Conservation (phyloP, 768 basidiomycete genomes). For the Mycena olivaceomarginata region DNA sequence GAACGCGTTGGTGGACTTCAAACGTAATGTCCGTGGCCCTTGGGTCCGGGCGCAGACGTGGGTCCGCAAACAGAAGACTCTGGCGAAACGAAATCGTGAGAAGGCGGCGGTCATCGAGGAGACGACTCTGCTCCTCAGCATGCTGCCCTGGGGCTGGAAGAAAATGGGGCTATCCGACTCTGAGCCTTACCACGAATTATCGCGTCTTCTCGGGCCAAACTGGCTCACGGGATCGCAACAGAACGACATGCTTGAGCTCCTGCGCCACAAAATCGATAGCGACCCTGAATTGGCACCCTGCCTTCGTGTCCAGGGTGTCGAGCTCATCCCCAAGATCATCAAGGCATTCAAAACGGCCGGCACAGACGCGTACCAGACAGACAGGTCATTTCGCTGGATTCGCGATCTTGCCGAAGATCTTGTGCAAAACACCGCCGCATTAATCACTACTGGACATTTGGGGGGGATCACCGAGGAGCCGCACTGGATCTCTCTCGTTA, state of each 20-base stretch:
- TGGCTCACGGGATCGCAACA: constrained; percentile 20
- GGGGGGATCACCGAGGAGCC: neutral
- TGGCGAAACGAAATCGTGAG: neutral
- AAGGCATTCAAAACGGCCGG: neutral
- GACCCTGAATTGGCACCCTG: neutral
- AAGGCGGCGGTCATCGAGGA: neutral
- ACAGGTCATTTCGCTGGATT: neutral
- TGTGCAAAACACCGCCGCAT: neutral
- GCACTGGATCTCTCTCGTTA: neutral
- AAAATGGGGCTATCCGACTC: constrained; percentile 24
- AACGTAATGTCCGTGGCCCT: neutral
- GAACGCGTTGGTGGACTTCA: neutral
- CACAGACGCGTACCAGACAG: neutral
- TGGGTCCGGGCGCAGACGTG: constrained; percentile 15
- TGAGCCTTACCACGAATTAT: constrained; percentile 15
- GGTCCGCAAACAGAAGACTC: constrained; percentile 3
- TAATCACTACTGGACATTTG: neutral
- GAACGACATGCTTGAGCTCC: constrained; percentile 24
- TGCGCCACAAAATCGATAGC: constrained; percentile 1
- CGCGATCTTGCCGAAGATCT: neutral
- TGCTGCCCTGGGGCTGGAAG: constrained; percentile 25
- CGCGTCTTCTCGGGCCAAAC: constrained; percentile 26
- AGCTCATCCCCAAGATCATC: neutral
- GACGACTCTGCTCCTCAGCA: neutral
- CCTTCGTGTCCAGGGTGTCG: neutral